A percentile compares a stretch with the other conserved stretches of the same genome.
Evolutionary conservation across 768 basidiomycete species (phyloP).

Genomic region (Mycena pura): DNA sequence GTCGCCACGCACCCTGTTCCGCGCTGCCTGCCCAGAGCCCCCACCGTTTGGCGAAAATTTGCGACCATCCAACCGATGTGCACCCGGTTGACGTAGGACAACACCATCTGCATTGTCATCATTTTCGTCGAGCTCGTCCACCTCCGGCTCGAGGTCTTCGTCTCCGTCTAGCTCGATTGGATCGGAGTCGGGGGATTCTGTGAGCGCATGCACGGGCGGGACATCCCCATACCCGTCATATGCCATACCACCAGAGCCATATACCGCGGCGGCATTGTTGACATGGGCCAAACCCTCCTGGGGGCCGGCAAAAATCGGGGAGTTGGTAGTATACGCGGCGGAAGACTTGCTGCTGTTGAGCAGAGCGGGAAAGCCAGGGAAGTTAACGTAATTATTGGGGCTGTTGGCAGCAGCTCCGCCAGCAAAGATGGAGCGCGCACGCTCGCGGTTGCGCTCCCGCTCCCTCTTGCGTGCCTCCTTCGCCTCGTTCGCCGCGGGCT

Average conservation of each 20-base stretch:
- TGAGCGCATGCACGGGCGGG: too few relatives aligned
- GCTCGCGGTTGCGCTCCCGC: conserved; percentile 1
- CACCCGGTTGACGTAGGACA: too few relatives aligned
- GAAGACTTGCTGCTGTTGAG: too few relatives aligned
- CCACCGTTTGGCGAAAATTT: too few relatives aligned
- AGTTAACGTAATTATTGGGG: neutral
- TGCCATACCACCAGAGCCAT: too few relatives aligned
- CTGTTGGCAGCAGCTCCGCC: conserved; percentile 4
- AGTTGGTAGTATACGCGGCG: too few relatives aligned
- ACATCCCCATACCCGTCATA: too few relatives aligned
- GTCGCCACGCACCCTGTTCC: neutral
- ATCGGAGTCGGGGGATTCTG: neutral
- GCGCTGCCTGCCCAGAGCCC: neutral
- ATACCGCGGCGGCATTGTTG: too few relatives aligned
- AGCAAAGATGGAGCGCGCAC: conserved; percentile 14
- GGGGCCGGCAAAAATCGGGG: too few relatives aligned
- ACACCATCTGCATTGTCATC: neutral
- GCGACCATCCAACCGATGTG: too few relatives aligned
- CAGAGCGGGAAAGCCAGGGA: neutral
- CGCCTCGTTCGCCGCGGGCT: neutral
- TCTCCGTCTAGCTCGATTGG: neutral
- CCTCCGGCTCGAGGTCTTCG: neutral
- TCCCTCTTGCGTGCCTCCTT: neutral
- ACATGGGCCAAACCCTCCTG: too few relatives aligned
- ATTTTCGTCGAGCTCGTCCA: neutral